phyloP scores from a whole-genome alignment of 306 rosid species.

The Rubus idaeus region DNA sequence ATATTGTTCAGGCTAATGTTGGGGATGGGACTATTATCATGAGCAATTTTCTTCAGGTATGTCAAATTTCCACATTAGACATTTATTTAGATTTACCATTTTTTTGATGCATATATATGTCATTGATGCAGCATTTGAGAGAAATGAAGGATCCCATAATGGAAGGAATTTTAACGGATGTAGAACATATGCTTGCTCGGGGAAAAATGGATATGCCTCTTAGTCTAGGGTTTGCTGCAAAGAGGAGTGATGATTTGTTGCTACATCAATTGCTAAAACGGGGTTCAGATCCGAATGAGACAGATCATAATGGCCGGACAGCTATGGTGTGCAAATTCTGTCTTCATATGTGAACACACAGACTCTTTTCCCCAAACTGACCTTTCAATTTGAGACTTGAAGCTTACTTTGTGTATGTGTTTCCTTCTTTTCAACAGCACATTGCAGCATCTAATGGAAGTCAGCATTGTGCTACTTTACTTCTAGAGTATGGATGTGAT shows the following conservation, averaged over 20 bases:
- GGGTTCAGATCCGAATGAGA: slow-evolving; percentile 70
- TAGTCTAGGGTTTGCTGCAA: slow-evolving; percentile 63
- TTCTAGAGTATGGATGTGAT: slow-evolving; percentile 56
- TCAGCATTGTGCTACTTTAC: slow-evolving; percentile 46
- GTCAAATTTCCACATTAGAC: background rate
- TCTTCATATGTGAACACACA: background rate
- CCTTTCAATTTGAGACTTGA: slow-evolving; percentile 9
- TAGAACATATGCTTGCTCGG: slow-evolving; percentile 52
- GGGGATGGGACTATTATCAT: slow-evolving; percentile 72
- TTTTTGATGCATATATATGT: background rate
- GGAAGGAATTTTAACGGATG: slow-evolving; percentile 49
- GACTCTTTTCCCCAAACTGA: background rate
- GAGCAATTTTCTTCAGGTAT: slow-evolving; percentile 65
- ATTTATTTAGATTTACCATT: background rate
- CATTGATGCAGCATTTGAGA: slow-evolving; percentile 50
- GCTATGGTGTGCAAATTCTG: slow-evolving; percentile 51
- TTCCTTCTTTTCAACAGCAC: slow-evolving; percentile 47
- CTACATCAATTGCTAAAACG: slow-evolving; percentile 46
- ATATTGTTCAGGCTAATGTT: slow-evolving; percentile 53
- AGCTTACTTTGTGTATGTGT: background rate
- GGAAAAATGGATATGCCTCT: slow-evolving; percentile 65
- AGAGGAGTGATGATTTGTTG: slow-evolving; percentile 47
- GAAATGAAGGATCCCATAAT: slow-evolving; percentile 34
- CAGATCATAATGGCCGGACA: slow-evolving; percentile 48
- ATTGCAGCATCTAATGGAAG: slow-evolving; percentile 63